Evolutionary conservation across 2,329 filamentous ascomycete genomes (phyloP).

Genomic region (Pseudopithomyces chartarum): DNA sequence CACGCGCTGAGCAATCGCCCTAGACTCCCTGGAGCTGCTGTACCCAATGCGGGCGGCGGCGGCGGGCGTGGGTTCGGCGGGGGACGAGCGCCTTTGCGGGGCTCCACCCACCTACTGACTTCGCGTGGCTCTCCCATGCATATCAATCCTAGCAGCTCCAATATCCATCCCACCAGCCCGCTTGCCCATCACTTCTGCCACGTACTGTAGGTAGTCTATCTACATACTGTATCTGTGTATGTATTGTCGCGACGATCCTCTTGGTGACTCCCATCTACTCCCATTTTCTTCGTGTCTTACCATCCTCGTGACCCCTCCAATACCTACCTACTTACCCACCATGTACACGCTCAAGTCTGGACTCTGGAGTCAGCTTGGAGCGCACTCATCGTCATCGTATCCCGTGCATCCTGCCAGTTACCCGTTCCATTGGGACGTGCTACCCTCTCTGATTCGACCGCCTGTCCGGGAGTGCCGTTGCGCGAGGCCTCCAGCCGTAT

Average conservation of each 20-base stretch:
- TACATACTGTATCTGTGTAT: too few relatives aligned
- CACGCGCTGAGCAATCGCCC: neutral
- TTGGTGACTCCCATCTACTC: too few relatives aligned
- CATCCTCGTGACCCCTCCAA: too few relatives aligned
- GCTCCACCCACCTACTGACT: constrained; percentile 5
- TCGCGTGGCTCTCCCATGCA: constrained; percentile 5
- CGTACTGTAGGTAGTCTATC: constrained; percentile 12
- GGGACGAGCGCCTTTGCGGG: constrained; percentile 14
- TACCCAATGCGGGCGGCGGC: neutral
- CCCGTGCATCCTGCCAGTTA: constrained; percentile 4
- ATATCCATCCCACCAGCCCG: constrained; percentile 17
- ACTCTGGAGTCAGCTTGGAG: neutral
- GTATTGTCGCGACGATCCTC: too few relatives aligned
- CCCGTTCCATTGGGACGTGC: neutral
- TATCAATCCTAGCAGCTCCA: constrained; percentile 15
- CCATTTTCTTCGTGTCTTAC: too few relatives aligned
- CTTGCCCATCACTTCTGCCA: constrained; percentile 10
- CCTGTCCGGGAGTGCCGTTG: neutral
- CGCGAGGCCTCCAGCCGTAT: neutral
- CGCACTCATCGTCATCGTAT: constrained; percentile 1
- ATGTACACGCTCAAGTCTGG: too few relatives aligned
- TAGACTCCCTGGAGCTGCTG: too few relatives aligned
- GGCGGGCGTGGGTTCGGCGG: neutral
- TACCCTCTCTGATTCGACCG: neutral
- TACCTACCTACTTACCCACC: too few relatives aligned